Evolutionary conservation across 352 stramenopile genomes (phyloP).

Genomic region (Halophytophthora batemanensis): DNA sequence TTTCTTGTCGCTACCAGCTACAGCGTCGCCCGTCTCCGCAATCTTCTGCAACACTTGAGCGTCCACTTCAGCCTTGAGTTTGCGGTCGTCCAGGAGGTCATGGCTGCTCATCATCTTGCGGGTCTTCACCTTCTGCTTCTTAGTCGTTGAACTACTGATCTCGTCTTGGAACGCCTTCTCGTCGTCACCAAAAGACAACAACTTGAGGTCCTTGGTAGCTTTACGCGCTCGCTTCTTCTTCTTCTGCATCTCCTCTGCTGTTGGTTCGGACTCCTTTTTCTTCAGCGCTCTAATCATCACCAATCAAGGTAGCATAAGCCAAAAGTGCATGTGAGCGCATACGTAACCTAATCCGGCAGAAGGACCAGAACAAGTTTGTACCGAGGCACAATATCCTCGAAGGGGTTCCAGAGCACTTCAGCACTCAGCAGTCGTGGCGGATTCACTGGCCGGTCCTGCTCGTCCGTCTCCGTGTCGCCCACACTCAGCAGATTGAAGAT

Average conservation of each 20-base stretch:
- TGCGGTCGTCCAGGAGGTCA: slow-evolving; percentile 60
- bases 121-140: slow-evolving; percentile 57
- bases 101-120: slow-evolving; percentile 74
- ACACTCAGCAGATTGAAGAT: slow-evolving; percentile 97
- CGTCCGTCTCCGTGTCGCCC: slow-evolving; percentile 84
- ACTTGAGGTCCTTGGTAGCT: slow-evolving; percentile 91
- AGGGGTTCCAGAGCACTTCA: slow-evolving; percentile 94
- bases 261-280: slow-evolving; percentile 15
- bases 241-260: slow-evolving; percentile 31
- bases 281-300: slow-evolving; percentile 23
- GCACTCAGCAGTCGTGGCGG: slow-evolving; percentile 74
- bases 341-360: not conserved
- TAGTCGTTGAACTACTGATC: slow-evolving; percentile 23
- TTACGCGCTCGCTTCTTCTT: slow-evolving; percentile 87
- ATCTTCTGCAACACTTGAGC: slow-evolving; percentile 51
- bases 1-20: slow-evolving; percentile 28
- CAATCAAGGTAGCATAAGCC: not conserved
- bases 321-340: not conserved
- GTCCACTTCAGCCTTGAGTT: slow-evolving; percentile 65
- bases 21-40: slow-evolving; percentile 21
- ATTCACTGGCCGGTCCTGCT: slow-evolving; percentile 74
- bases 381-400: slow-evolving; percentile 92
- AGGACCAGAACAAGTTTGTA: slow-evolving; percentile 7
- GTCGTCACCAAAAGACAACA: slow-evolving; percentile 96
- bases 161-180: slow-evolving; percentile 67